Evolutionary conservation across 768 basidiomycete genomes (phyloP).

Genomic region (Lactarius hengduanensis): DNA sequence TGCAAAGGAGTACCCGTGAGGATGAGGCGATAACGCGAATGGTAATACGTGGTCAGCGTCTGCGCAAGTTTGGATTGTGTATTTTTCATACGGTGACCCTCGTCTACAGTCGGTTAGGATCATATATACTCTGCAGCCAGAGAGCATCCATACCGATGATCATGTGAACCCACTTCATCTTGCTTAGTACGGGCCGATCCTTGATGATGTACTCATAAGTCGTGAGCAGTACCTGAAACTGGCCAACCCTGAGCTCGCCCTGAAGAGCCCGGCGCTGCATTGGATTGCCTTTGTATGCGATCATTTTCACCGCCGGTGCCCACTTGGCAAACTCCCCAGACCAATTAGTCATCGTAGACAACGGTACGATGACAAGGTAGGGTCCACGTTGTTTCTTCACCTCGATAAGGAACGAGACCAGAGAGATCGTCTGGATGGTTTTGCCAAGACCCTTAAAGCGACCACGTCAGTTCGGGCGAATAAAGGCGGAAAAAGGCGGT

Average conservation of each 20-base stretch:
- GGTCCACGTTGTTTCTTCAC: constrained; percentile 87
- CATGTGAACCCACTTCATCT: constrained; percentile 96
- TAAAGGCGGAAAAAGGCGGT: constrained; percentile 18
- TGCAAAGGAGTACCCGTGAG: constrained; percentile 95
- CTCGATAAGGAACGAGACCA: constrained; percentile 94
- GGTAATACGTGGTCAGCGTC: constrained; percentile 89
- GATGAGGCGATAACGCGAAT: constrained; percentile 90
- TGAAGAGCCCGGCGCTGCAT: constrained; percentile 76
- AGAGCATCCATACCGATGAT: constrained; percentile 73
- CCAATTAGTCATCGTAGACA: constrained; percentile 98
- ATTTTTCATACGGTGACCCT: constrained; percentile 99
- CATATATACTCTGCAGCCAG: not conserved
- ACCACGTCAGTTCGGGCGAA: not conserved
- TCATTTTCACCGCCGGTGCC: constrained; percentile 77
- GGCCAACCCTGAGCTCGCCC: constrained; percentile 68
- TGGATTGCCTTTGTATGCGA: constrained; percentile 93
- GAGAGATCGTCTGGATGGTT: constrained; percentile 92
- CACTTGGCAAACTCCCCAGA: constrained; percentile 96
- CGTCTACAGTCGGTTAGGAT: constrained; percentile 49
- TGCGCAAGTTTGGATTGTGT: constrained; percentile 85
- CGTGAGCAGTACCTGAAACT: constrained; percentile 91
- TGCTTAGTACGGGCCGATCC: constrained; percentile 85
- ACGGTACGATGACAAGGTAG: constrained; percentile 92
- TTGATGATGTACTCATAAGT: constrained; percentile 99
- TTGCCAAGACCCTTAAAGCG: constrained; percentile 81